phyloP scores from a whole-genome alignment of 2,329 filamentous ascomycete genomes.

The Alternaria sp. region DNA sequence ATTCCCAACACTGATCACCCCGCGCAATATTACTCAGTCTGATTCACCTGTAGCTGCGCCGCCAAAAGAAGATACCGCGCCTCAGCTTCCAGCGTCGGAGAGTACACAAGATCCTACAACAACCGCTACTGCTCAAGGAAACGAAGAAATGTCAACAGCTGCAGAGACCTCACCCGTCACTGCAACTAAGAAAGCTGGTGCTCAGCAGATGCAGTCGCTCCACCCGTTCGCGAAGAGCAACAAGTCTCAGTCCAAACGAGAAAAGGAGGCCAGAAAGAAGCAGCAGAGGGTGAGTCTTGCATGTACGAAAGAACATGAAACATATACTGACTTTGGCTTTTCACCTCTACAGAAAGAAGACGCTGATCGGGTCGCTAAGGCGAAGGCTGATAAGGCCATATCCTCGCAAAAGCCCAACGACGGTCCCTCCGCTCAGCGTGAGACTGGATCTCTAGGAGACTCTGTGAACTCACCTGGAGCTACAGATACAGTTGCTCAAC shows the following conservation, averaged over 20 bases:
- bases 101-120: neutral
- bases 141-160: neutral
- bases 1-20: neutral
- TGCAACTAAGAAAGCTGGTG: slow-evolving; percentile 26
- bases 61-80: neutral
- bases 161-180: neutral
- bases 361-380: slow-evolving; percentile 13
- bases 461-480: neutral
- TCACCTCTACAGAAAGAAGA: slow-evolving; percentile 20
- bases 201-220: slow-evolving; percentile 39
- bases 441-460: neutral
- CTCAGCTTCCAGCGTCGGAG: neutral
- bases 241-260: slow-evolving; percentile 40
- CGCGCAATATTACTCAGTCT: neutral
- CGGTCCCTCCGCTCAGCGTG: neutral
- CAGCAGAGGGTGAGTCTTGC: slow-evolving; percentile 23
- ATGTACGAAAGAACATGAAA: neutral
- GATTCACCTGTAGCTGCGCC: neutral
- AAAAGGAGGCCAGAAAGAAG: slow-evolving; percentile 48
- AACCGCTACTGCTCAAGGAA: neutral
- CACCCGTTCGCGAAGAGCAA: slow-evolving; percentile 36
- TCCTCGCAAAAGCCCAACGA: slow-evolving; percentile 4
- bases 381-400: slow-evolving; percentile 10
- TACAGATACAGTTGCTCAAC: neutral
- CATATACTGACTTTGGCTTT: neutral